These are phyloP conservation scores for Craspedostauros australis DNA, from an alignment of 108 stramenopile genomes.

Conservation along the genomic window DNA sequence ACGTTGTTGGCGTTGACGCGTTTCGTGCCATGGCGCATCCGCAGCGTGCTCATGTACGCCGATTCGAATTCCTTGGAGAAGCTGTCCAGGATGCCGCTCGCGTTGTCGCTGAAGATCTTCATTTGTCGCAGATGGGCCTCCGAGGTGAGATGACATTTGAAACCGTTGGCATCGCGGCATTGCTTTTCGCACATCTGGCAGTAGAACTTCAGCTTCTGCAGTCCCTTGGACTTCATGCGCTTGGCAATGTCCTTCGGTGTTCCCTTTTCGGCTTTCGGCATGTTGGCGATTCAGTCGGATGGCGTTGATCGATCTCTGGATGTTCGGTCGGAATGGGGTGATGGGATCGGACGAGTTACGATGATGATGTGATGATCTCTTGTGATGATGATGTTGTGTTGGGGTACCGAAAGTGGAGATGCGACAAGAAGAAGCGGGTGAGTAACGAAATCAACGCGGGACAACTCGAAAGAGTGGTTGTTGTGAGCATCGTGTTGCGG, in stretches of 20 bases:
- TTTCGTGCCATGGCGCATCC: slow-evolving; percentile 87
- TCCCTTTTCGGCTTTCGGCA: slow-evolving; percentile 79
- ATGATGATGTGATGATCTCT: too few species aligned
- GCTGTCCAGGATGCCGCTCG: slow-evolving; percentile 61
- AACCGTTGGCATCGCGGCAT: slow-evolving; percentile 95
- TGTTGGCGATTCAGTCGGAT: slow-evolving; percentile 12
- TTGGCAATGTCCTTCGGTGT: slow-evolving; percentile 87
- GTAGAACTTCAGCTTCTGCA: slow-evolving; percentile 94
- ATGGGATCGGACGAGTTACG: too few species aligned
- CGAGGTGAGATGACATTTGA: slow-evolving; percentile 96
- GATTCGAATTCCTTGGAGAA: slow-evolving; percentile 83
- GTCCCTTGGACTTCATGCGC: slow-evolving; percentile 91
- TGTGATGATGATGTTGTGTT: too few species aligned
- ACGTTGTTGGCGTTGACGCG: slow-evolving; percentile 93
- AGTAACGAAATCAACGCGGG: too few species aligned
- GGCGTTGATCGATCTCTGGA: background rate
- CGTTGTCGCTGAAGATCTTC: slow-evolving; percentile 82
- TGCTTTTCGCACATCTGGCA: slow-evolving; percentile 99
- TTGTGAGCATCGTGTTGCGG: too few species aligned
- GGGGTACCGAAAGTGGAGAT: too few species aligned
- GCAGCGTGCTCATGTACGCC: slow-evolving; percentile 79
- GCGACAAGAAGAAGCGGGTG: too few species aligned
- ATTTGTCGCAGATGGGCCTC: slow-evolving; percentile 97
- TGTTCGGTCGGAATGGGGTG: too few species aligned
- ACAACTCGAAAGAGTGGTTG: too few species aligned